phyloP scores from a whole-genome alignment of 2,329 filamentous ascomycete genomes.

The Sordariomycetes sp. region DNA sequence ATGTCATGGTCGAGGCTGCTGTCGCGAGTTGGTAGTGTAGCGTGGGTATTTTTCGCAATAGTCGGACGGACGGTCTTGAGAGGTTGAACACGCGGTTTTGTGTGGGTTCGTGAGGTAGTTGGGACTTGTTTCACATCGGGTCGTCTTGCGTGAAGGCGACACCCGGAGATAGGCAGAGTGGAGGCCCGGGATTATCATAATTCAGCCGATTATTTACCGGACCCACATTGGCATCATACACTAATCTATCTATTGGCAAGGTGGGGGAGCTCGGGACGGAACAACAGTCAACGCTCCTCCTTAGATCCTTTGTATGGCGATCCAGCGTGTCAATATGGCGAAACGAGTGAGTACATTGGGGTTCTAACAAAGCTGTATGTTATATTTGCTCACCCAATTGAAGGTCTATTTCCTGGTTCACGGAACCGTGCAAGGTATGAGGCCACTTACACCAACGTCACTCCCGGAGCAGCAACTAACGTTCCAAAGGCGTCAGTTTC shows the following conservation, averaged over 20 bases:
- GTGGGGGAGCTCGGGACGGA: neutral
- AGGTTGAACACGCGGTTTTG: neutral
- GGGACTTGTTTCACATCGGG: too few relatives aligned
- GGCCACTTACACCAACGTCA: neutral
- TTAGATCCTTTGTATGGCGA: neutral
- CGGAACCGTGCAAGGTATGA: constrained; percentile 53
- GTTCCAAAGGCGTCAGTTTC: constrained; percentile 36
- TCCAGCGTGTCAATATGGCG: constrained; percentile 12
- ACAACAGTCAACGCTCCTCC: neutral
- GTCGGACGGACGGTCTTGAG: neutral
- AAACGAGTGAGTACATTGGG: constrained; percentile 17
- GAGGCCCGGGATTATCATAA: too few relatives aligned
- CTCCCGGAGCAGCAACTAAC: neutral
- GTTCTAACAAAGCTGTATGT: neutral
- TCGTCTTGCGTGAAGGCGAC: too few relatives aligned
- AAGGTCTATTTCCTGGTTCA: constrained; percentile 53
- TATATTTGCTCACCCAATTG: neutral
- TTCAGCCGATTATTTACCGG: neutral
- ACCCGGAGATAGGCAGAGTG: too few relatives aligned
- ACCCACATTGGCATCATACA: neutral
- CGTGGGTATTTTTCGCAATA: neutral
- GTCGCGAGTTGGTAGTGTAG: neutral
- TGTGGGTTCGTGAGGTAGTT: too few relatives aligned
- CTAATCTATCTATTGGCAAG: too few relatives aligned
- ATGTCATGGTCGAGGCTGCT: neutral